These are phyloP conservation scores for Cyclostephanos tholiformis DNA, from an alignment of 108 stramenopile genomes.

Conservation along the genomic window DNA sequence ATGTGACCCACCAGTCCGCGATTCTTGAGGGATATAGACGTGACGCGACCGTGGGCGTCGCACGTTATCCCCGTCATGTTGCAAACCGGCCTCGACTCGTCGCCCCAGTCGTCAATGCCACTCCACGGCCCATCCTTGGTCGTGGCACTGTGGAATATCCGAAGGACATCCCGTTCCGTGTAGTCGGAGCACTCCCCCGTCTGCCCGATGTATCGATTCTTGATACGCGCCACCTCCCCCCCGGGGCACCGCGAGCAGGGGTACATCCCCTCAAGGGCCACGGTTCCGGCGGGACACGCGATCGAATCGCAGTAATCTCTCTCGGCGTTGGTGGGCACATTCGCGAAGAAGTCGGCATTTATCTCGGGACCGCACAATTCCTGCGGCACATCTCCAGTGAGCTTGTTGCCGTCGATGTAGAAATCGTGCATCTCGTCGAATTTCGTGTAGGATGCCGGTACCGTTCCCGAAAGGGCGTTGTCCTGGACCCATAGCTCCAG, in stretches of 20 bases:
- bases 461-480: slow-evolving; percentile 61
- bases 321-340: slow-evolving; percentile 11
- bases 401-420: slow-evolving; percentile 50
- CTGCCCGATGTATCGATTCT: slow-evolving; percentile 50
- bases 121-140: slow-evolving; percentile 28
- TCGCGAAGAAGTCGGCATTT: slow-evolving; percentile 49
- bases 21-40: slow-evolving; percentile 41
- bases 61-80: slow-evolving; percentile 63
- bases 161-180: slow-evolving; percentile 40
- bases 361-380: slow-evolving; percentile 45
- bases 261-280: slow-evolving; percentile 45
- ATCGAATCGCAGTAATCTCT: slow-evolving; percentile 52
- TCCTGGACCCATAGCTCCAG: slow-evolving; percentile 56
- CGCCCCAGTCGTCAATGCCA: slow-evolving; percentile 30
- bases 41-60: slow-evolving; percentile 41
- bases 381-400: slow-evolving; percentile 38
- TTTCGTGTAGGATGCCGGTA: slow-evolving; percentile 42
- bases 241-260: slow-evolving; percentile 48
- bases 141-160: slow-evolving; percentile 37
- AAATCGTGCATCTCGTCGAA: slow-evolving; percentile 45
- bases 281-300: slow-evolving; percentile 54
- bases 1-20: slow-evolving; percentile 53
- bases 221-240: slow-evolving; percentile 16
- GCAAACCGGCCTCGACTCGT: slow-evolving; percentile 36
- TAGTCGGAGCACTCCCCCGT: slow-evolving; percentile 35